phyloP scores from a whole-genome alignment of 805 yeast genomes.

The Teunomyces stri region DNA sequence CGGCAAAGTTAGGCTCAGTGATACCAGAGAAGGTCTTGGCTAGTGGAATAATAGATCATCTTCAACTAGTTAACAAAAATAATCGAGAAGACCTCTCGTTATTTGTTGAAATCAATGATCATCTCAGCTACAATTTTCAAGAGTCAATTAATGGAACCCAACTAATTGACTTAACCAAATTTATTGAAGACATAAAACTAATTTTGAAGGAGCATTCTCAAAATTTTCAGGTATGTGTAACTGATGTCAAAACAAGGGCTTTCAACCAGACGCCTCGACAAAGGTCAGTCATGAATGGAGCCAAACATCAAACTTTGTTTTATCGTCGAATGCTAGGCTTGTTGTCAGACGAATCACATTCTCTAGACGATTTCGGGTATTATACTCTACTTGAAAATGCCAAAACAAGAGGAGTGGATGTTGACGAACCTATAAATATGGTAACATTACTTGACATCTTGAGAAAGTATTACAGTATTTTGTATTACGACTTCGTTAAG shows the following conservation, averaged over 20 bases:
- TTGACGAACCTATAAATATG: conserved; percentile 48
- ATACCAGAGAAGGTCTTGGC: conserved; percentile 35
- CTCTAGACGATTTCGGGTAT: conserved; percentile 32
- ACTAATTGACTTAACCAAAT: conserved; percentile 23
- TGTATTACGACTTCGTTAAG: conserved; percentile 42
- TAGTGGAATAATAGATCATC: conserved; percentile 64
- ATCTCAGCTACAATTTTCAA: conserved; percentile 13
- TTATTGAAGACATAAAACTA: conserved; percentile 15
- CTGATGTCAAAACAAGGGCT: conserved; percentile 64
- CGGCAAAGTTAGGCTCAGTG: neutral
- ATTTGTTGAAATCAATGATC: conserved; percentile 22
- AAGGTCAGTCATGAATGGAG: conserved; percentile 44
- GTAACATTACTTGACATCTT: conserved; percentile 38
- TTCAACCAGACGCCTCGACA: conserved; percentile 46
- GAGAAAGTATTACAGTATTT: conserved; percentile 30
- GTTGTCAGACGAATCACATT: conserved; percentile 20
- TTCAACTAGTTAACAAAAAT: conserved; percentile 20
- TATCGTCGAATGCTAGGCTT: conserved; percentile 50
- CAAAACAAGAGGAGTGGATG: conserved; percentile 42
- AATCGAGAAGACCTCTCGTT: conserved; percentile 15
- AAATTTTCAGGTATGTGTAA: conserved; percentile 13
- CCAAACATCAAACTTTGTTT: conserved; percentile 60
- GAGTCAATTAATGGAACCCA: conserved; percentile 16
- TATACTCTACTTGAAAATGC: conserved; percentile 46
- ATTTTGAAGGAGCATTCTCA: conserved; percentile 14